A percentile compares a stretch with the other conserved stretches of the same genome.
These are phyloP conservation scores for Ambrosiella cleistominuta DNA, from an alignment of 2,329 filamentous ascomycete genomes.

Conservation along the genomic window DNA sequence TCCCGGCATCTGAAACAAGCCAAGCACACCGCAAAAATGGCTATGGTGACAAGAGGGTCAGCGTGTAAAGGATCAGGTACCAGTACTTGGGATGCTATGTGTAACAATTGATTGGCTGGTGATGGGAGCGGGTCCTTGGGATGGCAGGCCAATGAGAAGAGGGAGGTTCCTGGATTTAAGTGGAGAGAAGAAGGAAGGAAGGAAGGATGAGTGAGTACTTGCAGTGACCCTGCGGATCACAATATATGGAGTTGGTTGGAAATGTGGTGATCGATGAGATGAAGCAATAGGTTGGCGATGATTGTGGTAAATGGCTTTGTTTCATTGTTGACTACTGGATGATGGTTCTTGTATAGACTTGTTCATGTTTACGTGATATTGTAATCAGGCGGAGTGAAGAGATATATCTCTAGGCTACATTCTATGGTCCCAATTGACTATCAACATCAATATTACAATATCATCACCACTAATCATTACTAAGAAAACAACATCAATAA, in stretches of 20 bases:
- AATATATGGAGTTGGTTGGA: neutral
- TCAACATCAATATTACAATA: too few species aligned
- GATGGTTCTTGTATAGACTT: neutral
- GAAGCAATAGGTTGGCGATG: too few species aligned
- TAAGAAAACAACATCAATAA: too few species aligned
- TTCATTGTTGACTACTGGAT: neutral
- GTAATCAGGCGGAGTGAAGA: too few species aligned
- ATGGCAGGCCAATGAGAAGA: neutral
- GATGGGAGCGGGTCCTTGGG: neutral
- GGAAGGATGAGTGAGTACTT: neutral
- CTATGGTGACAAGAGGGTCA: neutral
- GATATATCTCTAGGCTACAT: too few species aligned
- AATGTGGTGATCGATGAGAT: neutral
- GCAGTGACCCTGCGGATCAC: neutral
- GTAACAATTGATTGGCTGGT: neutral
- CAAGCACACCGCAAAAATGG: neutral
- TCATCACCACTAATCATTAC: too few species aligned
- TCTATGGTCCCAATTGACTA: too few species aligned
- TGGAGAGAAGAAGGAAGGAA: neutral
- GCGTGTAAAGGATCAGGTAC: neutral
- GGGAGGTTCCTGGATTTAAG: neutral
- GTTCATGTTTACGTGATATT: too few species aligned
- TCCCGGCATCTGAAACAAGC: conserved; percentile 1
- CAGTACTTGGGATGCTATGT: neutral
- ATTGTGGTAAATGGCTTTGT: neutral